Base-by-base conservation (phyloP, 176 grass and related monocot genomes). In the Oryza glaberrima region DNA sequence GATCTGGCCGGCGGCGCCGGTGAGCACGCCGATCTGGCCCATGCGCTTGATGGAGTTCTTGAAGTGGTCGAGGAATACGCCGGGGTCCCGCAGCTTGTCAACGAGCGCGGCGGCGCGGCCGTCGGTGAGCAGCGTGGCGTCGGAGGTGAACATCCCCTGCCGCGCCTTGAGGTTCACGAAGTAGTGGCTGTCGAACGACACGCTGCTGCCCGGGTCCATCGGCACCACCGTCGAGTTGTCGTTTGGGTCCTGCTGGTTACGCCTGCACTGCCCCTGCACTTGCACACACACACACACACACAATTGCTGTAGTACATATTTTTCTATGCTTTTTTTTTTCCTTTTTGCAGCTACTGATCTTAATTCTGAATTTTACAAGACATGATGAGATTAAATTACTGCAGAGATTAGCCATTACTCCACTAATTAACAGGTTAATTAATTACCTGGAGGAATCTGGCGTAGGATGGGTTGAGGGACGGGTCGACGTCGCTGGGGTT, bases 11-110 rank as follows among this genome's bases (percentile, higher is more conserved):
- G 32, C 69, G 44, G 10, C 44, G 16, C 89, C 89, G 14, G 89
- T 91, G 76, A 91, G 80, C 40, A 91, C 86, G 23, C 45, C 86
- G 16, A 91, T 86, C 69, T 85, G 85, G 2, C 88, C 85, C 88
- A 94, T 94, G 81, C 81, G 87, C 40, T 65, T 83, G 76, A 94
- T 94, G 15, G 88, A 86, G 26, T 68, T 47, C 16, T 70, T 80
- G 77, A 94, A 94, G 68, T 10, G 66, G 67, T 56, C 76, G 69
- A 84, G 86, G 71, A 88, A 79, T 74, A 75, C 47, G 67, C 19
- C 67, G 3, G 74, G 34, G 44, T 78, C 11, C 19, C 66, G 73
- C 65, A 87, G 74, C 63, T 83, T 75, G 74, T 82, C 63, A 47
- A 90, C 85, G 16, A 75, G 22, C 54, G 15, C 26, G 35, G 82